Evolutionary conservation across 2,329 filamentous ascomycete species (phyloP).

Genomic region (Arthrobotrys entomopaga): DNA sequence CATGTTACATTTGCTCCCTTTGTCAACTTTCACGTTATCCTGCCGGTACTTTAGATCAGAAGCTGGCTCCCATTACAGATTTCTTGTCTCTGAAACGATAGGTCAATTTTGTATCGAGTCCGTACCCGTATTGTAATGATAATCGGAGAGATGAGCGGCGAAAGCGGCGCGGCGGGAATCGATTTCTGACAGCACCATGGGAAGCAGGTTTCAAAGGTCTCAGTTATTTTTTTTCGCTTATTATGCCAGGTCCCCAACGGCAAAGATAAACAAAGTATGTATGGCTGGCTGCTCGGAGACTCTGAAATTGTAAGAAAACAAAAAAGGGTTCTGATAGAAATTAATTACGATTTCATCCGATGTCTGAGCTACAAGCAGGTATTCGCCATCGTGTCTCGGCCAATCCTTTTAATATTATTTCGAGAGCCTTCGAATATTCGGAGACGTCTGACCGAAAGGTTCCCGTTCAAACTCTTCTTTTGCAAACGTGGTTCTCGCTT

Average conservation of each 20-base stretch:
- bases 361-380: slow-evolving; percentile 36
- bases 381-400: slow-evolving; percentile 3
- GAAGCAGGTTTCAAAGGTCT: too few relatives aligned
- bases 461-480: slow-evolving; percentile 3
- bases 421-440: neutral
- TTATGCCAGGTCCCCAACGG: neutral
- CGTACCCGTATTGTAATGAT: neutral
- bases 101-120: neutral
- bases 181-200: neutral
- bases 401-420: neutral
- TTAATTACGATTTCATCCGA: slow-evolving; percentile 53
- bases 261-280: slow-evolving; percentile 28
- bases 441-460: slow-evolving; percentile 40
- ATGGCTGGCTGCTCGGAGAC: slow-evolving; percentile 6
- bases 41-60: too few relatives aligned
- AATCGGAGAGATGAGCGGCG: slow-evolving; percentile 21
- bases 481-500: slow-evolving; percentile 25
- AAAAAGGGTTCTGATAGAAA: slow-evolving; percentile 16
- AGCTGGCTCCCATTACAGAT: too few relatives aligned
- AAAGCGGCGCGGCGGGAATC: slow-evolving; percentile 35
- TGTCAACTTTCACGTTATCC: too few relatives aligned
- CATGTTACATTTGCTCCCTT: too few relatives aligned
- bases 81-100: too few relatives aligned
- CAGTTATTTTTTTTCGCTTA: too few relatives aligned
- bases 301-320: slow-evolving; percentile 9